phyloP scores from a whole-genome alignment of 805 yeast species.

The Cyberlindnera mrakii region DNA sequence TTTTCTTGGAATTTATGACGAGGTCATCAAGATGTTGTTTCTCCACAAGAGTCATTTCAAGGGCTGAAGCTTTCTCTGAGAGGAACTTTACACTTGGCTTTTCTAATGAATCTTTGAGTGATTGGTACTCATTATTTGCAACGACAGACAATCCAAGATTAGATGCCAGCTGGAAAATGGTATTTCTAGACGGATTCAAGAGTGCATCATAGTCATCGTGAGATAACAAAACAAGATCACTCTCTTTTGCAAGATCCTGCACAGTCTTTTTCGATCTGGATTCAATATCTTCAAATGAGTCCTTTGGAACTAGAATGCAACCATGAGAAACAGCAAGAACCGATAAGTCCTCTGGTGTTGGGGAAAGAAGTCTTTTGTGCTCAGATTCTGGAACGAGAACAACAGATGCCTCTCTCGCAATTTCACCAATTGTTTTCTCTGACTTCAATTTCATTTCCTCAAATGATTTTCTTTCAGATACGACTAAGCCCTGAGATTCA shows the following conservation, averaged over 20 bases:
- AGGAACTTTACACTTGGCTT: conserved; percentile 10
- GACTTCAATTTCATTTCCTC: conserved; percentile 3
- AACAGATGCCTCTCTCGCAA: conserved; percentile 20
- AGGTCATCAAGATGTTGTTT: conserved; percentile 9
- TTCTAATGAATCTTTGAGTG: conserved; percentile 3
- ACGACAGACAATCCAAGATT: conserved; percentile 10
- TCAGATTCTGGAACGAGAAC: conserved; percentile 22
- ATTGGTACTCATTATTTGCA: conserved; percentile 1
- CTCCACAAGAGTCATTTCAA: conserved; percentile 11
- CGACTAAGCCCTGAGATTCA: conserved; percentile 3
- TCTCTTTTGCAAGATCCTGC: conserved; percentile 18
- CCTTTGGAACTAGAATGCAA: conserved; percentile 4
- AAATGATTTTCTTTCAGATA: neutral
- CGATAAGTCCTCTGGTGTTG: conserved; percentile 5
- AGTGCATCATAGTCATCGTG: conserved; percentile 13
- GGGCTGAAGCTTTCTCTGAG: conserved; percentile 7
- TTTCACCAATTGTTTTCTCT: conserved; percentile 10
- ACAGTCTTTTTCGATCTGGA: conserved; percentile 12
- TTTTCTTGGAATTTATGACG: conserved; percentile 14
- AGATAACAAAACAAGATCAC: conserved; percentile 10
- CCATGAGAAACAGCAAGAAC: conserved; percentile 7
- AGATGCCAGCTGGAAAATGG: conserved; percentile 3
- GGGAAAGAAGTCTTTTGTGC: conserved; percentile 11
- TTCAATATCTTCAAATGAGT: conserved; percentile 7
- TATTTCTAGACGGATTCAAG: conserved; percentile 12